Evolutionary conservation across 2,329 filamentous ascomycete species (phyloP), one percentile per base, ranked within the genome.

Genomic region (Fusarium clavum): DNA sequence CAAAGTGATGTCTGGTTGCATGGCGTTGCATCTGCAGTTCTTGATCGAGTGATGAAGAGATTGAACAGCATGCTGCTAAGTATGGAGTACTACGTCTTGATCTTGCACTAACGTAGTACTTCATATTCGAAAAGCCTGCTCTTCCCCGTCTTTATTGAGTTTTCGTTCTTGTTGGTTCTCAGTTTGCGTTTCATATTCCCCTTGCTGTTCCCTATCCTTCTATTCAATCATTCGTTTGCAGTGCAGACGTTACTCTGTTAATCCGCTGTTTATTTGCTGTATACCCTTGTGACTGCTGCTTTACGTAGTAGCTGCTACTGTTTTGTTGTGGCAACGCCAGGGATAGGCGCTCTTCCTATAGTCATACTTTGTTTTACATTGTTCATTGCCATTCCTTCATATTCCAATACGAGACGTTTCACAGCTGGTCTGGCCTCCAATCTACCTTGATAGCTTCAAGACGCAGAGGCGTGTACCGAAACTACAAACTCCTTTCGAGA

Each of bases 391-490:
- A 22, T 59, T 64, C 27, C 20, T 55, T 64, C 44, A 45, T 45
- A 24, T 32, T 46, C 22, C 40, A 49, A 46, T 24, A 40, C 24
- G 48, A 69, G 43, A 32, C 53, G 69, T 72, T 65, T 61, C 71
- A 70, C 46, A 70, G 69, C 62, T 53, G 69, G 71, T 47, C 71
- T 72, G 69, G 57, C 61, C 59, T 63, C 51, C n/a, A 12, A 55
- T 57, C n/a, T 38, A 59, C 44, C 43, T 57, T 44, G 38, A 41
- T 41, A 63, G 40, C 29, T 22, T 45, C 30, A 25, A 45, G 30
- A 24, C 24, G 22, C 54, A n/a, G 25, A 25, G 8, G 41, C 47
- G 41, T 52, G 49, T 56, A 59, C 34, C 51, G 22, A 71, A 58
- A 59, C 57, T 20, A 18, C 40, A 32, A 68, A 13, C 24, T 32